phyloP scores from a whole-genome alignment of 768 basidiomycete species.

The Fomitopsis serialis region DNA sequence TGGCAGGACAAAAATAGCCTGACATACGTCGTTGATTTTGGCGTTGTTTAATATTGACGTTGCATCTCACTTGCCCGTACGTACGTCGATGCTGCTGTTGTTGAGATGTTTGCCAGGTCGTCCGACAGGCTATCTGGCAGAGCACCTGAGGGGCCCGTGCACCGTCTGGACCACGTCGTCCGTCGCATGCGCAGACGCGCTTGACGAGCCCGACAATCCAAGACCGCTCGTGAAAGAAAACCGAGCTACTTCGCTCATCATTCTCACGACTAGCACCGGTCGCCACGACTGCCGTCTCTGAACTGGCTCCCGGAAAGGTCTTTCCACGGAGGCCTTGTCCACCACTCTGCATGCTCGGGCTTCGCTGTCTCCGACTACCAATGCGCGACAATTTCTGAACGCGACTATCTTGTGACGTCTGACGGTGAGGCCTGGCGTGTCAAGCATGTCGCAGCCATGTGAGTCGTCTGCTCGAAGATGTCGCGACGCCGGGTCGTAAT shows the following conservation, averaged over 20 bases:
- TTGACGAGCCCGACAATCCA: too few relatives aligned
- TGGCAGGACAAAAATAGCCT: too few relatives aligned
- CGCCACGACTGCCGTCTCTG: constrained; percentile 66
- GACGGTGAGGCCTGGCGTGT: constrained; percentile 23
- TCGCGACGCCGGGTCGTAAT: not conserved
- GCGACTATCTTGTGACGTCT: constrained; percentile 58
- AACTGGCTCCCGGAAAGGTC: constrained; percentile 95
- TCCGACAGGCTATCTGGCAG: too few relatives aligned
- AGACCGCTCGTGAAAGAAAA: not conserved
- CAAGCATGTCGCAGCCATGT: constrained; percentile 22
- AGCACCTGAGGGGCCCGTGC: too few relatives aligned
- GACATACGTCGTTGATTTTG: too few relatives aligned
- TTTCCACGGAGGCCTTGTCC: constrained; percentile 94
- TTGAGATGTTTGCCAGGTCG: too few relatives aligned
- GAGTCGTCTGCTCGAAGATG: constrained; percentile 2
- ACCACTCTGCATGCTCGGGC: constrained; percentile 82
- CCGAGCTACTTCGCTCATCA: not conserved
- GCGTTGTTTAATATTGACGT: too few relatives aligned
- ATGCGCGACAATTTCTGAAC: constrained; percentile 85
- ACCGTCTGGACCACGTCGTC: too few relatives aligned
- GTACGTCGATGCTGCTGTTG: too few relatives aligned
- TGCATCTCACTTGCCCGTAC: too few relatives aligned
- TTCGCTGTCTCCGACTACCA: constrained; percentile 88
- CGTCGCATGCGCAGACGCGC: too few relatives aligned
- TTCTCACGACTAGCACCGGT: not conserved